Base-by-base conservation (phyloP, 257 asterid genomes). In the Vinca minor region DNA sequence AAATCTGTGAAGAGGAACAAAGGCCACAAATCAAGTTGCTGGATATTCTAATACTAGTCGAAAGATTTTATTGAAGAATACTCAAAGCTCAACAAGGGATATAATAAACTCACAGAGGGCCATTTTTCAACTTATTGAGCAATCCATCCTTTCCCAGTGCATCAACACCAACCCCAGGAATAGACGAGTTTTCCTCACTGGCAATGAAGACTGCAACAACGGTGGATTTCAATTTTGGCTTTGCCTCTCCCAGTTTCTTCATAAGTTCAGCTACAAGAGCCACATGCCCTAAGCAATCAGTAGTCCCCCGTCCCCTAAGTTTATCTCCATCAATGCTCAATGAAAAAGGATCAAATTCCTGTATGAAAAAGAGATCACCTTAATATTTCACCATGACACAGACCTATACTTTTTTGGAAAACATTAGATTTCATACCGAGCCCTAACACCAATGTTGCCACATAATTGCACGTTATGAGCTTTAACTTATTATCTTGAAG, bases 121-220 rank as follows among this genome's bases (percentile, higher is more conserved):
- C 96, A 23, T 87, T 67, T 78, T 87, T 92, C 70, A 92, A 77
- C 59, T 84, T 84, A 75, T 87, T 80, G 46, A 92, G 96, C 81
- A 87, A 76, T 58, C 96, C 88, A 60, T 84, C 85, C 80, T 89
- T 89, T 74, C 84, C 98, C 77, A 92, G 74, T 11, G 95, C 96
- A 84, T 92, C 96, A 25, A 92, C 93, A 38, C 96, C 96, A 55
- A 92, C 98, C 63, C 95, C 89, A 61, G 96, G 96, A 45, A 92
- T 89, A 31, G 98, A 89, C 29, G 98, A 92, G 76, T 92, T 92
- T 82, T 89, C 98, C 81, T 92, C 96, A 71, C 98, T 89, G 52
- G 98, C 96, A 67, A 92, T 92, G 71, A 92, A 92, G 49, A 92
- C 98, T 69, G 96, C 95, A 77, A 89, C 96, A 35, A 92, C 93